phyloP scores from a whole-genome alignment of 331 rosid genomes.

The Quercus phellos region DNA sequence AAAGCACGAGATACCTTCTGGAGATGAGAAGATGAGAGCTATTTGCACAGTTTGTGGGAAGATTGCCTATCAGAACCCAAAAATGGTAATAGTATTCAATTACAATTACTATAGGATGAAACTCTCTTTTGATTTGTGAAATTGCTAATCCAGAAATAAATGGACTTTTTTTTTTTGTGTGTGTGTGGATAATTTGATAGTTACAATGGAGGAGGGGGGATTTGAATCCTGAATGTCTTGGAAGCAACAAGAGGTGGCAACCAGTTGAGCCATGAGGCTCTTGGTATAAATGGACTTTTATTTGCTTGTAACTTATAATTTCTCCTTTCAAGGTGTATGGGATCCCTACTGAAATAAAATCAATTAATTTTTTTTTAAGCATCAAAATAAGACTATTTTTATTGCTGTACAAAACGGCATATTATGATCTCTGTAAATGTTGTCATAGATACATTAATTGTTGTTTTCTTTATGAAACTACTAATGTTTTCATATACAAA shows the following conservation, averaged over 20 bases:
- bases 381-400: not conserved
- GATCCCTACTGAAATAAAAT: not conserved
- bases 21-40: slow-evolving; percentile 76
- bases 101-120: not conserved
- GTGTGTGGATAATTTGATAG: too few relatives aligned
- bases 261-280: too few relatives aligned
- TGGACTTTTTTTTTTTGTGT: too few relatives aligned
- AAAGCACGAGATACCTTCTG: slow-evolving; percentile 75
- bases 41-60: slow-evolving; percentile 78
- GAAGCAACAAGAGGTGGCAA: too few relatives aligned
- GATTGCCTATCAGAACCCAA: slow-evolving; percentile 87
- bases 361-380: not conserved
- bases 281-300: not conserved
- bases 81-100: slow-evolving; percentile 54
- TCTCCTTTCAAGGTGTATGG: not conserved
- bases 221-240: too few relatives aligned
- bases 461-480: not conserved
- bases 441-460: not conserved
- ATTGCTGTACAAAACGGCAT: not conserved
- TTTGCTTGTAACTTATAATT: not conserved
- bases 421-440: not conserved
- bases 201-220: too few relatives aligned
- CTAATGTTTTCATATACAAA: not conserved
- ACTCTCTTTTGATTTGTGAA: slow-evolving; percentile 15
- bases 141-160: slow-evolving; percentile 1